Evolutionary conservation across 768 basidiomycete species (phyloP).

Genomic region (Rhodosporidiobolus sp.): DNA sequence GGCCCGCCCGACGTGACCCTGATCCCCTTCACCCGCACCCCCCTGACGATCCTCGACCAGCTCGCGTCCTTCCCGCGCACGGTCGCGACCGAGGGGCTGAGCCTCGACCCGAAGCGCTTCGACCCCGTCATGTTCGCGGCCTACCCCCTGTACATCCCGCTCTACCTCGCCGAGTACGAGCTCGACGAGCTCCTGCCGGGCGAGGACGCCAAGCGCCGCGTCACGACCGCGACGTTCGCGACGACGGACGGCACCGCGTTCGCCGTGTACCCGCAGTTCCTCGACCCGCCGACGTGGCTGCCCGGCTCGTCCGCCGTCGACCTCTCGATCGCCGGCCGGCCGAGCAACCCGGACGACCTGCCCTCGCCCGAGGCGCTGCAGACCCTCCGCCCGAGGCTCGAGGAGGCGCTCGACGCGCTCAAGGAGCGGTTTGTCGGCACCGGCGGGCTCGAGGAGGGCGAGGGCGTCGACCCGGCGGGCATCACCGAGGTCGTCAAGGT

Average conservation of each 20-base stretch:
- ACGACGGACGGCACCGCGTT: constrained; percentile 11
- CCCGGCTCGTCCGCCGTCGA: constrained; percentile 16
- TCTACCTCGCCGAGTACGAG: constrained; percentile 32
- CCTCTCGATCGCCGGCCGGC: constrained; percentile 21
- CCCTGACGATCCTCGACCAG: constrained; percentile 12
- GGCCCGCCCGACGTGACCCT: neutral
- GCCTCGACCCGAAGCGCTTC: constrained; percentile 12
- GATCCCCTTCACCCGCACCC: constrained; percentile 27
- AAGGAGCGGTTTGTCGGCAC: neutral
- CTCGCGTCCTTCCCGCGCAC: constrained; percentile 16
- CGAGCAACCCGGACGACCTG: neutral
- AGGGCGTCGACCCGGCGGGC: neutral
- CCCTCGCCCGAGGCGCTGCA: constrained; percentile 2
- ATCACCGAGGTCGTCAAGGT: neutral
- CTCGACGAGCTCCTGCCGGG: neutral
- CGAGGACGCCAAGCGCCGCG: constrained; percentile 8
- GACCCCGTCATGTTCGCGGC: constrained; percentile 8
- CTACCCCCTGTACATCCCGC: constrained; percentile 20
- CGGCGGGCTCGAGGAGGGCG: neutral
- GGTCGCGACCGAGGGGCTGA: constrained; percentile 2
- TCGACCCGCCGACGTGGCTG: constrained; percentile 20
- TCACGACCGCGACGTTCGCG: constrained; percentile 27
- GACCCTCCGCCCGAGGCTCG: neutral
- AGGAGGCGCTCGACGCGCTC: constrained; percentile 1
- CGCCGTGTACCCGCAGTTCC: constrained; percentile 23